These are phyloP conservation scores for Malassezia japonica DNA, from an alignment of 1,284 basidiomycete genomes.

Conservation along the genomic window DNA sequence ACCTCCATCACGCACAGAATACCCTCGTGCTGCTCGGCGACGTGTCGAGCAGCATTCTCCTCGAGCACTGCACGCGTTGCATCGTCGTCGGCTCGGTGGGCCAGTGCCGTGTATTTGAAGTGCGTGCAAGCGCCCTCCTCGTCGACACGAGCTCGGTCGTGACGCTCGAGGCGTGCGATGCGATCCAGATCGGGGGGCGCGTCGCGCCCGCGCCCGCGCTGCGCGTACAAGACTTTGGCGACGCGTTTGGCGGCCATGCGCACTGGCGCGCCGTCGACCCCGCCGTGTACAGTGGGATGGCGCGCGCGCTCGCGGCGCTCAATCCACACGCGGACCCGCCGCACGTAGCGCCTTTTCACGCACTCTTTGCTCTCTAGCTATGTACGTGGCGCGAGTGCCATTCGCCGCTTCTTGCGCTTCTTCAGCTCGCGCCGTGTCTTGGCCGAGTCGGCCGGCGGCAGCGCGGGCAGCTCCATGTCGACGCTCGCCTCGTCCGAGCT, in stretches of 20 bases:
- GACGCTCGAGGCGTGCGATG: constrained; percentile 6
- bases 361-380: no score
- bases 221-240: constrained; percentile 16
- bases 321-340: no score
- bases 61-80: constrained; percentile 8
- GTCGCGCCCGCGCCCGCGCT: background rate
- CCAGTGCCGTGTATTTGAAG: constrained; percentile 8
- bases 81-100: background rate
- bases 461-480: background rate
- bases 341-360: no score
- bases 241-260: background rate
- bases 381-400: background rate
- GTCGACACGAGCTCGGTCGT: constrained; percentile 5
- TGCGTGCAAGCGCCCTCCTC: background rate
- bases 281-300: no score
- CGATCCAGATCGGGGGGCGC: background rate
- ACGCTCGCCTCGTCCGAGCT: background rate
- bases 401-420: constrained; percentile 13
- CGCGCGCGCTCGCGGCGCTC: no score
- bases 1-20: background rate
- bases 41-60: constrained; percentile 7
- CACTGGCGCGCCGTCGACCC: background rate
- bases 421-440: background rate
- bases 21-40: constrained; percentile 5
- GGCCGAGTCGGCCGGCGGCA: background rate